Evolutionary conservation across 2,329 filamentous ascomycete species (phyloP).

Genomic region (Diplodia sapinea): DNA sequence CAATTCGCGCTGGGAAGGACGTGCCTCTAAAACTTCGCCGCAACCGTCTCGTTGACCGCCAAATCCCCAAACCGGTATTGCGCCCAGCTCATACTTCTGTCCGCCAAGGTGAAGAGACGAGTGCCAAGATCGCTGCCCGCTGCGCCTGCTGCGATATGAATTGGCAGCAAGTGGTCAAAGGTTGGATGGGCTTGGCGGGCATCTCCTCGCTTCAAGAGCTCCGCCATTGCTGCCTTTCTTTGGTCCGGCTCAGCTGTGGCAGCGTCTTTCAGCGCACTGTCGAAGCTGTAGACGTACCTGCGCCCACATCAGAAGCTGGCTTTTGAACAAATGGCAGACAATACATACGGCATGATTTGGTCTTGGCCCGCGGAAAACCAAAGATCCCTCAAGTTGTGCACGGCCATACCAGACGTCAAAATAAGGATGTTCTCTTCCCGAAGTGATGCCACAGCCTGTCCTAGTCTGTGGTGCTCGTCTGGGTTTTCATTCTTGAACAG

Average conservation of each 20-base stretch:
- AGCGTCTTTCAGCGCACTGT: slow-evolving; percentile 36
- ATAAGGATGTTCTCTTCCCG: slow-evolving; percentile 35
- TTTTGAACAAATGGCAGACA: neutral
- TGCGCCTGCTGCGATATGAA: slow-evolving; percentile 62
- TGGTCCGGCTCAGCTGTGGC: slow-evolving; percentile 37
- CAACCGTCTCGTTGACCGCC: slow-evolving; percentile 4
- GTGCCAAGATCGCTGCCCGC: slow-evolving; percentile 56
- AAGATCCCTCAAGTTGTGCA: slow-evolving; percentile 48
- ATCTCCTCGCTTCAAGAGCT: slow-evolving; percentile 51
- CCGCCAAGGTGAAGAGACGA: slow-evolving; percentile 55
- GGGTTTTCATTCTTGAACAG: slow-evolving; percentile 34
- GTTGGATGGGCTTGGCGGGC: slow-evolving; percentile 67
- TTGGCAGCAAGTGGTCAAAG: slow-evolving; percentile 67
- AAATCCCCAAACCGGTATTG: slow-evolving; percentile 58
- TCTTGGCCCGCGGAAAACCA: slow-evolving; percentile 35
- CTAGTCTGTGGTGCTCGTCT: slow-evolving; percentile 34
- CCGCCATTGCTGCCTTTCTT: slow-evolving; percentile 44
- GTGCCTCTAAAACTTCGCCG: slow-evolving; percentile 13
- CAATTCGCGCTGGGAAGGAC: neutral
- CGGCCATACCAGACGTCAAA: slow-evolving; percentile 34
- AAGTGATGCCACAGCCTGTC: slow-evolving; percentile 33
- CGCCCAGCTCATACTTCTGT: slow-evolving; percentile 62
- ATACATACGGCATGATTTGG: slow-evolving; percentile 36
- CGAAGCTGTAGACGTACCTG: slow-evolving; percentile 44
- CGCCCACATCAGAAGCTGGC: neutral